phyloP scores from a whole-genome alignment of 2,329 filamentous ascomycete species.

The Didymella exigua region DNA sequence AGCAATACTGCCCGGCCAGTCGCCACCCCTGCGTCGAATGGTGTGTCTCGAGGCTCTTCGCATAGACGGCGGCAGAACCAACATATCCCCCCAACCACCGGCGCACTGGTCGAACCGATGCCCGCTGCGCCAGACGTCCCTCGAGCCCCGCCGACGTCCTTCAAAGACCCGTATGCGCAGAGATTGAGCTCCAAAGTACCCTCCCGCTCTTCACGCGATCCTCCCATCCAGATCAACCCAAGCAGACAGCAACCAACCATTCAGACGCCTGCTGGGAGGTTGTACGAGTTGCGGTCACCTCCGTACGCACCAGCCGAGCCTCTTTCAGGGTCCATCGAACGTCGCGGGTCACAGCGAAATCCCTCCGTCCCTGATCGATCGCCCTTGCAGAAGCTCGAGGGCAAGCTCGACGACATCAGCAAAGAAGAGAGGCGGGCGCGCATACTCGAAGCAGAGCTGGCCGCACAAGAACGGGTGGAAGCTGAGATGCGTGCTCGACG shows the following conservation, averaged over 20 bases:
- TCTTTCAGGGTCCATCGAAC: constrained; percentile 35
- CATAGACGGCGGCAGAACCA: constrained; percentile 43
- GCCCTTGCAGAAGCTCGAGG: constrained; percentile 90
- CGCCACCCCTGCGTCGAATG: constrained; percentile 29
- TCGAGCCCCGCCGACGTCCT: constrained; percentile 55
- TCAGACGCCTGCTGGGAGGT: constrained; percentile 39
- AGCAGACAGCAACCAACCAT: constrained; percentile 45
- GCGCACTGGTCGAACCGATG: constrained; percentile 30
- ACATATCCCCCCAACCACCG: constrained; percentile 34
- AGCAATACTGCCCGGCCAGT: constrained; percentile 39
- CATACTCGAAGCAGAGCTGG: constrained; percentile 79
- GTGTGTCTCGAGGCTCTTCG: constrained; percentile 24
- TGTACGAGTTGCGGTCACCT: constrained; percentile 40
- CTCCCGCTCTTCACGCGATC: constrained; percentile 41
- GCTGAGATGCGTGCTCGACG: constrained; percentile 44
- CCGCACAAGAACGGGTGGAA: constrained; percentile 67
- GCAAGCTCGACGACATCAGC: constrained; percentile 87
- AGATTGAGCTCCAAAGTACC: constrained; percentile 31
- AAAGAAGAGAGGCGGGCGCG: constrained; percentile 93
- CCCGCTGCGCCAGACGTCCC: constrained; percentile 65
- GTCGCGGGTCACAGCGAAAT: constrained; percentile 34
- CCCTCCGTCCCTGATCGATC: constrained; percentile 80
- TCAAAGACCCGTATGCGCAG: constrained; percentile 47
- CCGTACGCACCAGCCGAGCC: constrained; percentile 40
- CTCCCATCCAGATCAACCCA: constrained; percentile 40